Base-by-base conservation (phyloP, 2,329 filamentous ascomycete species). In the Arthroderma sp. region DNA sequence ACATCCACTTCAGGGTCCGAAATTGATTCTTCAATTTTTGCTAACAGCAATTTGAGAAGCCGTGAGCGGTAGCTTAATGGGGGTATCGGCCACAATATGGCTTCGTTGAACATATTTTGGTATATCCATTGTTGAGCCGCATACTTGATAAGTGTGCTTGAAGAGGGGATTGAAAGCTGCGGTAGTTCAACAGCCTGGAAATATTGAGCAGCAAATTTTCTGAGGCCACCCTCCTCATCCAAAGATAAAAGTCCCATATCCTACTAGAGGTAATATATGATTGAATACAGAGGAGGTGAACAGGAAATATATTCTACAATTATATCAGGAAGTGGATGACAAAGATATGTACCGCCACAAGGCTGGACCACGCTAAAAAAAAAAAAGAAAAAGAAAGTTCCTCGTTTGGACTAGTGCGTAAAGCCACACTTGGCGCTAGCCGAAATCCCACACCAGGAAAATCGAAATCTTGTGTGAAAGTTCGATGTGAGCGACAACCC, bases 1-100 rank as follows among this genome's bases (percentile, higher is more conserved):
- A 94, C 88, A 81, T 94, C 78, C 71, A 85, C 73, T 54, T 94
- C 84, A 63, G 86, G 88, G 61, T 94, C 79, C 46, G 77, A 71
- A 40, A 94, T 85, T 31, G 81, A 76, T 29, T 71, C 66, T 61
- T 94, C 85, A 43, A 94, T 79, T 46, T 70, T 75, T 5, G 70
- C 64, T 8, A 86, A 67, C 31, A 95, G 70, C 50, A 77, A 68
- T 60, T 94, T 94, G 42, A 95, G 63, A 1, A 85, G 74, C 47
- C 78, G 74, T 10, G 82, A 63, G 52, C 80, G 78, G 58, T 94
- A 94, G 42, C 80, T 68, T 15, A 71, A 66, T 5, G 84, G 81
- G 11, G 83, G 83, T 5, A 75, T 66, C 54, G 75, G 73, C 41
- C 67, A 61, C 40, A 78, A 57, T 1, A 64, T 67, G 36, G 72